phyloP scores from a whole-genome alignment of 345 rosid species.

The Carallia brachiata region DNA sequence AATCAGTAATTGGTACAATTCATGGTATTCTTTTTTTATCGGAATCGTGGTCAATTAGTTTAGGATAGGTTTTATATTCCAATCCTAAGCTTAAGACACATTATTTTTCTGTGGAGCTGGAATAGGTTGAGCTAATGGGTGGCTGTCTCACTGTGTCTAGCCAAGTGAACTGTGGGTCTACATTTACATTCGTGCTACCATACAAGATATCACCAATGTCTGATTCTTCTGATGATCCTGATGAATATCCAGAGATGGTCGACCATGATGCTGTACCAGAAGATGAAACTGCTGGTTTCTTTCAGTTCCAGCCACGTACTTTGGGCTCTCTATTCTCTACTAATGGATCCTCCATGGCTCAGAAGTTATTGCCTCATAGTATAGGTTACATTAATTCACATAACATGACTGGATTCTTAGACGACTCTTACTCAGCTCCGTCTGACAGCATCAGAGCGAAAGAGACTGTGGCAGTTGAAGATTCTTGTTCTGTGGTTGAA shows the following conservation, averaged over 20 bases:
- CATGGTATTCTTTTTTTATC: neutral
- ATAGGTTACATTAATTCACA: slow-evolving; percentile 37
- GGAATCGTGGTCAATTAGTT: neutral
- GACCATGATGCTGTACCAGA: slow-evolving; percentile 56
- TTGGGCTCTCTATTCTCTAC: slow-evolving; percentile 58
- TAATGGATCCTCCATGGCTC: slow-evolving; percentile 48
- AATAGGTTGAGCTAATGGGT: slow-evolving; percentile 94
- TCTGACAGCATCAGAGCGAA: slow-evolving; percentile 33
- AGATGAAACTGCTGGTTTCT: slow-evolving; percentile 66
- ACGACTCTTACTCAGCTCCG: slow-evolving; percentile 42
- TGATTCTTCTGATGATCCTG: slow-evolving; percentile 72
- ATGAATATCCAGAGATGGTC: slow-evolving; percentile 68
- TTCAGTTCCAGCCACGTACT: slow-evolving; percentile 73
- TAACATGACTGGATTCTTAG: slow-evolving; percentile 36
- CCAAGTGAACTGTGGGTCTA: slow-evolving; percentile 73
- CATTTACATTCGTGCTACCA: slow-evolving; percentile 82
- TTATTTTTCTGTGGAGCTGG: slow-evolving; percentile 21
- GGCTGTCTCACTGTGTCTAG: slow-evolving; percentile 89
- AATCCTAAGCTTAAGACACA: neutral
- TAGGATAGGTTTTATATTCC: too few species aligned
- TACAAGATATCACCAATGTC: slow-evolving; percentile 58
- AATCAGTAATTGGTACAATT: too few species aligned
- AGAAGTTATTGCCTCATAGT: slow-evolving; percentile 30
- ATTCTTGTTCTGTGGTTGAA: slow-evolving; percentile 54
- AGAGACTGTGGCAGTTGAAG: slow-evolving; percentile 44